A percentile compares a stretch with the other conserved stretches of the same genome.
Conservation (phyloP, 2,329 filamentous ascomycete genomes). For the Pseudogymnoascus sp. region DNA sequence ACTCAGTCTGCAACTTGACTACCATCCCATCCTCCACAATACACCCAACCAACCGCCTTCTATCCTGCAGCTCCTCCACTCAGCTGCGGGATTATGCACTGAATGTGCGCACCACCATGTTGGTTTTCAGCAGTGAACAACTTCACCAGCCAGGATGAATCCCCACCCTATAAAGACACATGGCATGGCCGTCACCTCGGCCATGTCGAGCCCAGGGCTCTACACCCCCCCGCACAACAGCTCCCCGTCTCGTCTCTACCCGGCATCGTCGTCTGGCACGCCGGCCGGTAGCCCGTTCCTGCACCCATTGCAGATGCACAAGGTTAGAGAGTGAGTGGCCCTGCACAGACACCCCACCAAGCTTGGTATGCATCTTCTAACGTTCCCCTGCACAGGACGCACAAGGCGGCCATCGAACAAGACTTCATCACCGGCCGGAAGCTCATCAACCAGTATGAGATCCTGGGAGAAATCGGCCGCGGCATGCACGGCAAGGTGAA, state of each 20-base stretch:
- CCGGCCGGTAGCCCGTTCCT: slow-evolving; percentile 52
- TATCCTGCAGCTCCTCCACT: not conserved
- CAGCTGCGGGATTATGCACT: not conserved
- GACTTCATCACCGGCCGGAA: slow-evolving; percentile 87
- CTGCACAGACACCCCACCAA: slow-evolving; percentile 5
- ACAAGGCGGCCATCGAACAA: slow-evolving; percentile 84
- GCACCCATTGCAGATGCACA: slow-evolving; percentile 64
- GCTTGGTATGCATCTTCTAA: slow-evolving; percentile 11
- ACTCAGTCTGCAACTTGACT: not conserved
- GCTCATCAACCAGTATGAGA: slow-evolving; percentile 94
- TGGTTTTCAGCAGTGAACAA: slow-evolving; percentile 8
- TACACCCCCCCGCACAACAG: slow-evolving; percentile 45
- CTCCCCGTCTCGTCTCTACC: slow-evolving; percentile 24
- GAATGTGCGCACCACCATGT: slow-evolving; percentile 10
- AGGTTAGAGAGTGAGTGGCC: slow-evolving; percentile 64
- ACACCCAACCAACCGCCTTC: not conserved
- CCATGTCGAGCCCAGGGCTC: slow-evolving; percentile 53
- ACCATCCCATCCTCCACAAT: not conserved
- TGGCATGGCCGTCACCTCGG: slow-evolving; percentile 43
- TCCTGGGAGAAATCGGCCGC: slow-evolving; percentile 90
- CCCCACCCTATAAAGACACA: slow-evolving; percentile 12
- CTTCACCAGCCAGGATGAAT: slow-evolving; percentile 22
- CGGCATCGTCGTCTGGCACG: slow-evolving; percentile 44
- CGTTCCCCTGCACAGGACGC: slow-evolving; percentile 50
- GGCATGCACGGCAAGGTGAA: slow-evolving; percentile 98